Percentiles rank a stretch among this genome's conserved stretches.
Evolutionary conservation across 2,329 filamentous ascomycete species (phyloP).

Genomic region (Pyrenophora seminiperda): DNA sequence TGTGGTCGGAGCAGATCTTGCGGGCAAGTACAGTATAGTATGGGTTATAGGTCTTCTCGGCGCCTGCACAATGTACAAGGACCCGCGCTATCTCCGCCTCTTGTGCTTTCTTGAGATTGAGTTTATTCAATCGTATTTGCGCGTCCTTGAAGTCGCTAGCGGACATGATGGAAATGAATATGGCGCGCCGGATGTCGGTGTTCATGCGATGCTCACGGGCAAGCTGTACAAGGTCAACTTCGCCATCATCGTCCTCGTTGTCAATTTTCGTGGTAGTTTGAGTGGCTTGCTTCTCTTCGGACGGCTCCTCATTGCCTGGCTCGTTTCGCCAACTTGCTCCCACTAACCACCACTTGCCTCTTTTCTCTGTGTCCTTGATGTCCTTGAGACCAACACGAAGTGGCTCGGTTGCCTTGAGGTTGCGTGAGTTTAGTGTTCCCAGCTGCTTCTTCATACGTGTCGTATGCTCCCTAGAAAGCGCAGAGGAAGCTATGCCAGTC

Average conservation of each 20-base stretch:
- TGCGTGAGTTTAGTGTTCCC: constrained; percentile 72
- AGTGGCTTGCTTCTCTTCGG: constrained; percentile 42
- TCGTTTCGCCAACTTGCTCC: constrained; percentile 81
- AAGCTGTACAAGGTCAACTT: constrained; percentile 72
- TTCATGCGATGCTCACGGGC: constrained; percentile 84
- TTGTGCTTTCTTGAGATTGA: constrained; percentile 84
- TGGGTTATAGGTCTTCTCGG: constrained; percentile 84
- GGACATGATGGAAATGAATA: constrained; percentile 89
- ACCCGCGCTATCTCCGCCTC: constrained; percentile 86
- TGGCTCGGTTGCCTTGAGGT: constrained; percentile 76
- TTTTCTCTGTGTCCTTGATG: constrained; percentile 80
- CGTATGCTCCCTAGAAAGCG: constrained; percentile 78
- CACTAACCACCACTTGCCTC: constrained; percentile 98
- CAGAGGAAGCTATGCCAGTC: constrained; percentile 70
- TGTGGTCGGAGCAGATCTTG: constrained; percentile 74
- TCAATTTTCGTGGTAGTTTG: constrained; percentile 14
- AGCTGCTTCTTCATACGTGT: constrained; percentile 88
- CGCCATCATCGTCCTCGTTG: constrained; percentile 35
- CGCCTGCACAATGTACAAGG: constrained; percentile 82
- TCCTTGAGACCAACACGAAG: constrained; percentile 81
- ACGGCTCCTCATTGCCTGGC: constrained; percentile 42
- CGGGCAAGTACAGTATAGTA: constrained; percentile 89
- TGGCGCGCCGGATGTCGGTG: constrained; percentile 83
- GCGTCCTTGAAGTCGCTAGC: constrained; percentile 84
- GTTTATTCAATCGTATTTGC: constrained; percentile 75